These are phyloP conservation scores for Ustilaginoidea virens DNA, from an alignment of 2,329 filamentous ascomycete genomes.

Conservation along the genomic window DNA sequence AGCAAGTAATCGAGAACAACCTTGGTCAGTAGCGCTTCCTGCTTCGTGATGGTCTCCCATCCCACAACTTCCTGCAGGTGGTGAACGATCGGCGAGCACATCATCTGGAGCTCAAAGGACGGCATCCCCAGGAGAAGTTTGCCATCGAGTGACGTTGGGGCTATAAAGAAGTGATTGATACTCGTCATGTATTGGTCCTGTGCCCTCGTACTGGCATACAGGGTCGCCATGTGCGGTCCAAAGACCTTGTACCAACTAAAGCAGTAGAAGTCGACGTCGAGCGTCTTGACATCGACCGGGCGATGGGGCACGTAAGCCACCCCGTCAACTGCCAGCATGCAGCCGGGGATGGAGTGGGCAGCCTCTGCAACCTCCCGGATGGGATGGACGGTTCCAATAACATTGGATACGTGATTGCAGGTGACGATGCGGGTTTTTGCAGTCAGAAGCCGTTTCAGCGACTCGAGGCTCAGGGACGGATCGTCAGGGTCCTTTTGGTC, in stretches of 20 bases:
- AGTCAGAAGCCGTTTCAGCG: constrained; percentile 43
- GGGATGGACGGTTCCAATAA: constrained; percentile 50
- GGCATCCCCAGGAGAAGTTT: constrained; percentile 54
- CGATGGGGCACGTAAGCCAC: constrained; percentile 66
- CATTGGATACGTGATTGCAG: constrained; percentile 60
- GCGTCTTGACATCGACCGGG: constrained; percentile 47
- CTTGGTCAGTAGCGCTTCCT: too few relatives aligned
- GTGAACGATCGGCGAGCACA: constrained; percentile 48
- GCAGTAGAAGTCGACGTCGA: constrained; percentile 62
- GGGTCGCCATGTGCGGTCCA: constrained; percentile 56
- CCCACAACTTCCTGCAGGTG: too few relatives aligned
- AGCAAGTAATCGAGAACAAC: too few relatives aligned
- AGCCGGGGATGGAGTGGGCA: constrained; percentile 29
- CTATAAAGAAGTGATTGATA: constrained; percentile 53
- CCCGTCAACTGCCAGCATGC: constrained; percentile 57
- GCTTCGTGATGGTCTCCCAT: too few relatives aligned
- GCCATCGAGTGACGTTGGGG: constrained; percentile 39
- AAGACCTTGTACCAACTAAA: constrained; percentile 78
- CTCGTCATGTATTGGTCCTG: constrained; percentile 37
- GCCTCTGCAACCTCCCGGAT: constrained; percentile 36
- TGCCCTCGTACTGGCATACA: constrained; percentile 47
- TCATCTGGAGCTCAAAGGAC: constrained; percentile 54
- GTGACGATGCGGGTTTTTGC: constrained; percentile 52
- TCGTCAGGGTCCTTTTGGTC: constrained; percentile 13
- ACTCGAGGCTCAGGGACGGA: constrained; percentile 20